Conservation (phyloP, 495 filamentous ascomycete genomes). For the Tuber calosporum region DNA sequence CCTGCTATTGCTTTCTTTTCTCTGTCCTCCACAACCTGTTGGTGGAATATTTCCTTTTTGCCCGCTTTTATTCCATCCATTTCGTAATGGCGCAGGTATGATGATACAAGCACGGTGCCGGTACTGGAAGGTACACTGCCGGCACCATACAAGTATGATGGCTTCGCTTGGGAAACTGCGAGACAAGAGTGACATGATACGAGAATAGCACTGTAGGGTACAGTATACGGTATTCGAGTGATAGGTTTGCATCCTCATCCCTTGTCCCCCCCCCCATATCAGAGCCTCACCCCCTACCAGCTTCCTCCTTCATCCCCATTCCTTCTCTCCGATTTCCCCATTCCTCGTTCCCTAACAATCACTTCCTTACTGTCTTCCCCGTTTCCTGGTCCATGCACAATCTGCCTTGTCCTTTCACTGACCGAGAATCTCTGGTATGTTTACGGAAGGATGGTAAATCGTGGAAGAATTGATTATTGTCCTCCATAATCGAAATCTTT, state of each 20-base stretch:
- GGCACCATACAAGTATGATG: neutral
- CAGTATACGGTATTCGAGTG: neutral
- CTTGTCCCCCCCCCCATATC: neutral
- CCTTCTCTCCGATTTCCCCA: neutral
- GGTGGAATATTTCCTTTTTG: neutral
- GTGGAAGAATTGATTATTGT: neutral
- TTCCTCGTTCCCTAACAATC: neutral
- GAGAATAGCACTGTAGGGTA: neutral
- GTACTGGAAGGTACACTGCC: too few species aligned
- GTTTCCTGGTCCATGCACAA: neutral
- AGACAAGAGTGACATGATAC: neutral
- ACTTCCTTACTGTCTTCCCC: neutral
- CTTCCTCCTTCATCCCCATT: neutral
- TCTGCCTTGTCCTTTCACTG: neutral
- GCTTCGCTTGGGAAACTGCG: neutral
- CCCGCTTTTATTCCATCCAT: neutral
- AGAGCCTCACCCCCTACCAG: neutral
- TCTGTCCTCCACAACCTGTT: neutral
- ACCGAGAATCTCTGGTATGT: neutral
- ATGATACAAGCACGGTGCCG: too few species aligned
- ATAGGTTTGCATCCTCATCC: neutral
- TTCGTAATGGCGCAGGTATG: neutral
- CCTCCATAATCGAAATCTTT: neutral
- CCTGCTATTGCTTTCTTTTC: neutral
- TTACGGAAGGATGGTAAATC: neutral